Evolutionary conservation across 2,329 filamentous ascomycete genomes (phyloP).

Genomic region (Fusarium mangiferae): DNA sequence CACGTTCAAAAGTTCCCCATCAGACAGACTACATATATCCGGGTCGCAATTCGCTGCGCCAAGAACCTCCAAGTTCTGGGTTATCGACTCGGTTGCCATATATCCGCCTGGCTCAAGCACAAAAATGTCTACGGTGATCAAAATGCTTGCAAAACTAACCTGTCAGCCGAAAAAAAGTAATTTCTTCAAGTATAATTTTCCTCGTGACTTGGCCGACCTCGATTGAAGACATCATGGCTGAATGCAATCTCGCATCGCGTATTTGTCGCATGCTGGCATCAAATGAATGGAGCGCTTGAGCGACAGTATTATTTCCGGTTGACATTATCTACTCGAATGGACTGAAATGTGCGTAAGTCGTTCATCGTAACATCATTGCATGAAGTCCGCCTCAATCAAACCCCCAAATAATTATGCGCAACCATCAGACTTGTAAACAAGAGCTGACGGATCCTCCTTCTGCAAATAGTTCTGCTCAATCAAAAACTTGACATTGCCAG

Average conservation of each 20-base stretch:
- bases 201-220: neutral
- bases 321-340: neutral
- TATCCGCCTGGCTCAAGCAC: neutral
- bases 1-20: neutral
- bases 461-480: constrained; percentile 32
- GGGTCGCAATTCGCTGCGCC: neutral
- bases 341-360: neutral
- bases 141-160: neutral
- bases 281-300: neutral
- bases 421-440: constrained; percentile 20
- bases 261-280: neutral
- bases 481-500: constrained; percentile 34
- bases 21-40: neutral
- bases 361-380: neutral
- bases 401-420: constrained; percentile 9
- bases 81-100: neutral
- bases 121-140: neutral
- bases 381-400: too few relatives aligned
- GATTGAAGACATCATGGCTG: neutral
- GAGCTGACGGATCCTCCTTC: constrained; percentile 25
- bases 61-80: neutral
- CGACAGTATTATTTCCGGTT: neutral
- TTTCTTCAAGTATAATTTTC: too few relatives aligned
- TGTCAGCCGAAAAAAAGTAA: neutral
- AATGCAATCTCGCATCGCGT: too few relatives aligned